Percentiles rank a stretch among this genome's conserved stretches.
These are phyloP conservation scores for Vanrija sp. DNA, from an alignment of 1,284 basidiomycete genomes.

Conservation along the genomic window DNA sequence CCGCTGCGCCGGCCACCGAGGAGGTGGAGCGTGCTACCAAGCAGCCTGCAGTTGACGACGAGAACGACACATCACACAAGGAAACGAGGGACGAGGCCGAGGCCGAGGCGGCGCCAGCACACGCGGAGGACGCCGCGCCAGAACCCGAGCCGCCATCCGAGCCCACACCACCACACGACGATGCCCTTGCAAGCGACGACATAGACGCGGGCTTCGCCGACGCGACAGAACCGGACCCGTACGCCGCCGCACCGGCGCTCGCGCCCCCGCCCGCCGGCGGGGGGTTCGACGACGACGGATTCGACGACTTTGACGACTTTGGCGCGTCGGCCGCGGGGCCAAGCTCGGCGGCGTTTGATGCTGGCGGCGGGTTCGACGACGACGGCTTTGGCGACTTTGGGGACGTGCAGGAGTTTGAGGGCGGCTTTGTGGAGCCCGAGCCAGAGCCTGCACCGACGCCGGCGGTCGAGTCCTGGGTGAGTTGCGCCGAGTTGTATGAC, in stretches of 20 bases:
- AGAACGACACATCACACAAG: background rate
- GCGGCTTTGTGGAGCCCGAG: slow-evolving; percentile 50
- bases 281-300: slow-evolving; percentile 61
- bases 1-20: background rate
- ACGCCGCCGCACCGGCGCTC: background rate
- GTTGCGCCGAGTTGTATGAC: background rate
- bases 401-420: slow-evolving; percentile 51
- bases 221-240: background rate
- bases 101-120: background rate
- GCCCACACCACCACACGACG: background rate
- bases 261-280: background rate
- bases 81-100: background rate
- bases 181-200: background rate
- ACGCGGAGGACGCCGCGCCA: background rate
- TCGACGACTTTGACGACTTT: slow-evolving; percentile 59
- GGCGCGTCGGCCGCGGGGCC: slow-evolving; percentile 22
- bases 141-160: slow-evolving; percentile 1
- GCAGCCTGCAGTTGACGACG: background rate
- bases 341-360: slow-evolving; percentile 7
- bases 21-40: background rate
- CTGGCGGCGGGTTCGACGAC: slow-evolving; percentile 22
- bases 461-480: slow-evolving; percentile 14
- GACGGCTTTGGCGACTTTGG: slow-evolving; percentile 63
- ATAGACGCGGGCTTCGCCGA: background rate
- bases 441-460: background rate